A percentile compares a stretch with the other conserved stretches of the same genome.
Evolutionary conservation across 2,329 filamentous ascomycete species (phyloP).

Genomic region (Penicillium sp.): DNA sequence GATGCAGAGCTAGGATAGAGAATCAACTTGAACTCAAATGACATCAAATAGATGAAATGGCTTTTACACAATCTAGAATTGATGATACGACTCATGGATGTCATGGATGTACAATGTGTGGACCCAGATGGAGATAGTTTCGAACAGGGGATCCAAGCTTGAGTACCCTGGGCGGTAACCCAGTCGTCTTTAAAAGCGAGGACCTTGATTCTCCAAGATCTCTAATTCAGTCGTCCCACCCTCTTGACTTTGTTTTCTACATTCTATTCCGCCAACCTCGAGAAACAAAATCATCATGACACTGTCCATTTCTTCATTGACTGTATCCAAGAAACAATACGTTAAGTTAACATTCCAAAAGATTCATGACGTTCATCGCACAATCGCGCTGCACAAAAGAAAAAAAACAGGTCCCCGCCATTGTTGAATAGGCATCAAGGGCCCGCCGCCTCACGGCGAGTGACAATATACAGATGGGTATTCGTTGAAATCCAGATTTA

Average conservation of each 20-base stretch:
- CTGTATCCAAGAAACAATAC: conserved; percentile 18
- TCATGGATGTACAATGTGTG: no score
- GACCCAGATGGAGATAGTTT: no score
- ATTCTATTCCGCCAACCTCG: background rate
- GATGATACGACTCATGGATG: background rate
- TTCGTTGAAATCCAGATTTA: conserved; percentile 25
- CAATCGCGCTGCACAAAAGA: conserved; percentile 7
- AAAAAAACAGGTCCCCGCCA: conserved; percentile 4
- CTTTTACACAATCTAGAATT: background rate
- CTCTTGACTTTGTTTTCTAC: background rate
- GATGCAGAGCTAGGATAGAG: conserved; percentile 10
- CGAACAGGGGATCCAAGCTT: background rate
- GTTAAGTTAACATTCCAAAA: conserved; percentile 19
- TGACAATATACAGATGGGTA: conserved; percentile 13
- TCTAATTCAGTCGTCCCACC: background rate
- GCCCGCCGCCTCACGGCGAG: conserved; percentile 3
- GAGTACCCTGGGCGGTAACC: background rate
- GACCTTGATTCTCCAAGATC: background rate
- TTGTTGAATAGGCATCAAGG: conserved; percentile 11
- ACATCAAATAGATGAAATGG: conserved; percentile 12
- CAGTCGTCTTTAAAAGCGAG: background rate
- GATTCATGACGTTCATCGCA: conserved; percentile 18
- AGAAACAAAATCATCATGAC: background rate
- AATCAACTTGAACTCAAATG: conserved; percentile 17
- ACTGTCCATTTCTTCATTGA: conserved; percentile 6